Base-by-base conservation (phyloP, 306 rosid species). In the Vicia sativa region DNA sequence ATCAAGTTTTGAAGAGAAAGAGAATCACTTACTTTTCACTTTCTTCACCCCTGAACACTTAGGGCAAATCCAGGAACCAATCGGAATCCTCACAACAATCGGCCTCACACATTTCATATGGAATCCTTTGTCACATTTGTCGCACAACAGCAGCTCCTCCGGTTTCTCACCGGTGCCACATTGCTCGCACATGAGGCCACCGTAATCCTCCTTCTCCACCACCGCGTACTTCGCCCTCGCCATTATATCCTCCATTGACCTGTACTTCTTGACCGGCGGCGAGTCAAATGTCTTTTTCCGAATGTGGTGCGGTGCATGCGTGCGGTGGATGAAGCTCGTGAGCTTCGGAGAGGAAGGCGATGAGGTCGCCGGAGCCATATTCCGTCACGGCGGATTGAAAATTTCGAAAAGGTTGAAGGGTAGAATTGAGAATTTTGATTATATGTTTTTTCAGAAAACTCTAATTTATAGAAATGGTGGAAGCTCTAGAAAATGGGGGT, bases 41-140 rank as follows among this genome's bases (percentile, higher is more conserved):
- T 82, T 75, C 81, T 72, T 80, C 43, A 52, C 71, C 10, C 84
- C 90, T 4, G 76, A 76, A 71, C 96, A 90, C 12, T 71, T 79
- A 43, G 90, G 95, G 79, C 96, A 90, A 28, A 86, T 78, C 96
- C 96, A 90, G 26, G 91, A 75, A 77, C 96, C 95, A 77, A 84
- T 82, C 59, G 96, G 96, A n/a, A 90, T 78, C 62, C 95, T 81
- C 2, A 73, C 92, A 4, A 81, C 91, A 74, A 90, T 86, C 49
- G 96, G 96, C 13, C 92, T 81, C 58, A 85, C 77, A 44, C 96
- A 90, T 86, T 90, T 84, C 90, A 90, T 86, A 57, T 90, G 96
- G 57, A 90, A 90, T 10, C 92, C 96, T 55, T 67, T 82, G 26
- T 90, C 95, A 64, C 96, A 90, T 82, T 84, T 87, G 19, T 90